phyloP scores from a whole-genome alignment of 2,329 filamentous ascomycete genomes.

The Tolypocladium tropicale region DNA sequence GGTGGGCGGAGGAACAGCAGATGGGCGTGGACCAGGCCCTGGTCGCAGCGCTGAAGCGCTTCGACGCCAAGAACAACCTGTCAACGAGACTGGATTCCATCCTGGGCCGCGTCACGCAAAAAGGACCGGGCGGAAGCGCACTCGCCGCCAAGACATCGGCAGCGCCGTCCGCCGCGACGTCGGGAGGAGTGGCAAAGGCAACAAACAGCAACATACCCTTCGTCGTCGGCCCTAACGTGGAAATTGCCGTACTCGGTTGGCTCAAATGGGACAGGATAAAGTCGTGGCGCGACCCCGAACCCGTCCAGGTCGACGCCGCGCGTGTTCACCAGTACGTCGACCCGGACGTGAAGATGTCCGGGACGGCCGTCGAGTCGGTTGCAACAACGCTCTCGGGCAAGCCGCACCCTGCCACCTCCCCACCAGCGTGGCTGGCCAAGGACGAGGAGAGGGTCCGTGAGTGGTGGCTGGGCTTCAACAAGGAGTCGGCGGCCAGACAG shows the following conservation, averaged over 20 bases:
- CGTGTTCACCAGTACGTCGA: constrained; percentile 31
- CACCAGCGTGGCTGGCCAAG: constrained; percentile 41
- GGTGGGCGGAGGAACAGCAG: constrained; percentile 36
- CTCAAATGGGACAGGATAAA: constrained; percentile 33
- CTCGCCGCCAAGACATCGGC: constrained; percentile 3
- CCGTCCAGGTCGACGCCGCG: constrained; percentile 21
- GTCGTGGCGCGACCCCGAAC: constrained; percentile 31
- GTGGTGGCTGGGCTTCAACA: constrained; percentile 42
- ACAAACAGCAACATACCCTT: constrained; percentile 16
- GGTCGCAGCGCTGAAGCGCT: constrained; percentile 31
- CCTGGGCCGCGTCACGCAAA: constrained; percentile 21
- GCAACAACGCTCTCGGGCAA: constrained; percentile 31
- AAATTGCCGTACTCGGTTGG: constrained; percentile 30
- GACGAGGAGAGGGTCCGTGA: constrained; percentile 36
- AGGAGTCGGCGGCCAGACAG: constrained; percentile 25
- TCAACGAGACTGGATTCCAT: constrained; percentile 29
- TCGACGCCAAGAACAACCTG: constrained; percentile 26
- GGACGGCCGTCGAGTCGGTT: constrained; percentile 30
- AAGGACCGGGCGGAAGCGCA: constrained; percentile 1
- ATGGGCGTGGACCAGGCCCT: constrained; percentile 32
- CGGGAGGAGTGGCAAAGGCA: neutral
- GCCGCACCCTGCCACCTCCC: constrained; percentile 38
- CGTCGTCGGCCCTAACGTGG: constrained; percentile 21
- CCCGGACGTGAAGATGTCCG: constrained; percentile 29
- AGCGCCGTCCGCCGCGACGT: neutral